Percentiles rank a stretch among this genome's conserved stretches.
Evolutionary conservation across 2,329 filamentous ascomycete genomes (phyloP).

Genomic region (Calcarisporium arbuscula): DNA sequence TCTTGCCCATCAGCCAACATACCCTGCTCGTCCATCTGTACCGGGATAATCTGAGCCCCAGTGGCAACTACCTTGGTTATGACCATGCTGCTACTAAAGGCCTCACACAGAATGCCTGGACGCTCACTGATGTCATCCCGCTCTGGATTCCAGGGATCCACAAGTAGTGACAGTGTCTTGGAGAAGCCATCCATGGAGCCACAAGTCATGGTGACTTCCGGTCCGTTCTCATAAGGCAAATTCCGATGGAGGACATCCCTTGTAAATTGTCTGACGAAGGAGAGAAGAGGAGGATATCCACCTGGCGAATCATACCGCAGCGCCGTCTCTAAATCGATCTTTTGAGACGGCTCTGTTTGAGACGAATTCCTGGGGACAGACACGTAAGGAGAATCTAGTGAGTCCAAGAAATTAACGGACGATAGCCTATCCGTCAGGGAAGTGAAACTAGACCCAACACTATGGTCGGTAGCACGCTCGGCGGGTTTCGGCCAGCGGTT

Average conservation of each 20-base stretch:
- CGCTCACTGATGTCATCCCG: conserved; percentile 60
- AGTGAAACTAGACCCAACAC: too few species aligned
- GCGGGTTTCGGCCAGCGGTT: conserved; percentile 68
- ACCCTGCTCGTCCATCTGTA: conserved; percentile 71
- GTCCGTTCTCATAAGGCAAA: conserved; percentile 69
- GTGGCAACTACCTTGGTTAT: conserved; percentile 60
- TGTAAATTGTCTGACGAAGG: conserved; percentile 76
- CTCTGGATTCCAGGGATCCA: conserved; percentile 66
- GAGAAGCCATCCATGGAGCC: conserved; percentile 81
- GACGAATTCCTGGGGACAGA: conserved; percentile 52
- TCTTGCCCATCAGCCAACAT: conserved; percentile 71
- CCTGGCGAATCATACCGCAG: conserved; percentile 82
- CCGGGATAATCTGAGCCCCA: conserved; percentile 66
- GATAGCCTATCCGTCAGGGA: too few species aligned
- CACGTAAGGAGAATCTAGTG: too few species aligned
- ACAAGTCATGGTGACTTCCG: conserved; percentile 72
- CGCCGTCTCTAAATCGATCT: conserved; percentile 75
- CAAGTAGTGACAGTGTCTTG: conserved; percentile 71
- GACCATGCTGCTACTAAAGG: conserved; percentile 75
- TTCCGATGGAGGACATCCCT: conserved; percentile 73
- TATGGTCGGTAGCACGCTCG: too few species aligned
- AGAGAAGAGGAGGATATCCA: conserved; percentile 72
- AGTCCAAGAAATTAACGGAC: too few species aligned
- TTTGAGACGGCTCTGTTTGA: conserved; percentile 49
- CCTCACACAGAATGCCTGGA: conserved; percentile 74